These are phyloP conservation scores for Begonia loranthoides DNA, from an alignment of 306 rosid species.

Conservation along the genomic window DNA sequence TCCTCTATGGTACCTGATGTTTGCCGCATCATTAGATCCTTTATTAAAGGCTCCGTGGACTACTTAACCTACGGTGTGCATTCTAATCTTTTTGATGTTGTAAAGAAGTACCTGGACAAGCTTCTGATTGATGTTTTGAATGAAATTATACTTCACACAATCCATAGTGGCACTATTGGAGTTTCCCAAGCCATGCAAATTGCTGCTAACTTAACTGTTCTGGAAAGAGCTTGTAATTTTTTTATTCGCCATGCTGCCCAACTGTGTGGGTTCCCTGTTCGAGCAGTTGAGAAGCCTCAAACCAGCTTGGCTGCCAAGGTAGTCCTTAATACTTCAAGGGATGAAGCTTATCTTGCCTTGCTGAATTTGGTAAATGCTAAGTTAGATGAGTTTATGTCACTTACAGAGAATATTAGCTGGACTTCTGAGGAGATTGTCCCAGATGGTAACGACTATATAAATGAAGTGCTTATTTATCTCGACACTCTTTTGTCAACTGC, in stretches of 20 bases:
- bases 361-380: slow-evolving; percentile 46
- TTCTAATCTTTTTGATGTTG: slow-evolving; percentile 36
- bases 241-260: slow-evolving; percentile 66
- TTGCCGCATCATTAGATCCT: slow-evolving; percentile 68
- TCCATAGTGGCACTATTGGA: slow-evolving; percentile 41
- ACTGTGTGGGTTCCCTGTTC: slow-evolving; percentile 36
- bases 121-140: slow-evolving; percentile 58
- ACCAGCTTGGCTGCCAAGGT: slow-evolving; percentile 63
- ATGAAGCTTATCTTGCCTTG: slow-evolving; percentile 54
- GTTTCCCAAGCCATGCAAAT: slow-evolving; percentile 93
- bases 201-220: slow-evolving; percentile 72
- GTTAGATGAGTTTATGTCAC: slow-evolving; percentile 65
- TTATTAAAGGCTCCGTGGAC: slow-evolving; percentile 80
- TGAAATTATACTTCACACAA: slow-evolving; percentile 44
- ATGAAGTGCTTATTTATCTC: slow-evolving; percentile 64
- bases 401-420: slow-evolving; percentile 52
- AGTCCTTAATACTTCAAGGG: slow-evolving; percentile 60
- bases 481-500: slow-evolving; percentile 81
- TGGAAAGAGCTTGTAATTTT: slow-evolving; percentile 90
- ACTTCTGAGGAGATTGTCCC: slow-evolving; percentile 52
- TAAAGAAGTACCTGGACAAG: slow-evolving; percentile 58
- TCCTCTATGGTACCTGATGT: slow-evolving; percentile 78
- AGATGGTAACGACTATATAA: slow-evolving; percentile 57
- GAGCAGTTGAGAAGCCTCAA: slow-evolving; percentile 52
- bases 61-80: slow-evolving; percentile 50